Evolutionary conservation across 768 basidiomycete species (phyloP).

Genomic region (Naematelia aurantialba): DNA sequence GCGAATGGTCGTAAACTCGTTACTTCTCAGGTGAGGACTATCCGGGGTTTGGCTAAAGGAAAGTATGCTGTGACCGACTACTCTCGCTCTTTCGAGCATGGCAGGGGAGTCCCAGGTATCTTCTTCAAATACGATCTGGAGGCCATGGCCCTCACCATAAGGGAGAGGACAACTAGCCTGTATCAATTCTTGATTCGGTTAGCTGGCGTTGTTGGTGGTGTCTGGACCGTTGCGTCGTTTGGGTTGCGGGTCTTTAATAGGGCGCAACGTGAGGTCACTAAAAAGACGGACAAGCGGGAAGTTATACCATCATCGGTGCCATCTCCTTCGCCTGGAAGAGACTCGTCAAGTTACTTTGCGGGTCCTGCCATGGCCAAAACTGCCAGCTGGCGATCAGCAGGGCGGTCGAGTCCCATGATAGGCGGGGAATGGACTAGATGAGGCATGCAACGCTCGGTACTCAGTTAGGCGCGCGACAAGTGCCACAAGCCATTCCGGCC

Average conservation of each 20-base stretch:
- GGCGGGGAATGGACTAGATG: background rate
- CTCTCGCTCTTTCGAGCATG: conserved; percentile 67
- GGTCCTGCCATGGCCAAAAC: background rate
- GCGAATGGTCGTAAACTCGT: conserved; percentile 55
- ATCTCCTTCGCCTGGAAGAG: background rate
- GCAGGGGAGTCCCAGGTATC: conserved; percentile 78
- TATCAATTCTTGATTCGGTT: conserved; percentile 75
- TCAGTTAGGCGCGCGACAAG: background rate
- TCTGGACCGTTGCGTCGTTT: conserved; percentile 49
- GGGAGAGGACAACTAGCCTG: conserved; percentile 81
- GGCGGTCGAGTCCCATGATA: background rate
- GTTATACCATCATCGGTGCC: conserved; percentile 4
- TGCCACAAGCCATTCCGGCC: too few relatives aligned
- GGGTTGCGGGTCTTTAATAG: conserved; percentile 44
- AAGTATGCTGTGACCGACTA: conserved; percentile 95
- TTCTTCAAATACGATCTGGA: conserved; percentile 99
- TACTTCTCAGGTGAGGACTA: conserved; percentile 41
- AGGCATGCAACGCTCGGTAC: background rate
- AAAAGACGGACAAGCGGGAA: conserved; percentile 19
- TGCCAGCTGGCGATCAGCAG: background rate
- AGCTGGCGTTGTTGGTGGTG: conserved; percentile 82
- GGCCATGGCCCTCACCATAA: conserved; percentile 75
- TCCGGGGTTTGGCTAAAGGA: background rate
- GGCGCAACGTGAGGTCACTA: conserved; percentile 43
- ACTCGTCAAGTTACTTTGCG: background rate